A percentile compares a stretch with the other conserved stretches of the same genome.
These are phyloP conservation scores for Hansfordia pulvinata DNA, from an alignment of 2,329 filamentous ascomycete genomes.

Conservation along the genomic window DNA sequence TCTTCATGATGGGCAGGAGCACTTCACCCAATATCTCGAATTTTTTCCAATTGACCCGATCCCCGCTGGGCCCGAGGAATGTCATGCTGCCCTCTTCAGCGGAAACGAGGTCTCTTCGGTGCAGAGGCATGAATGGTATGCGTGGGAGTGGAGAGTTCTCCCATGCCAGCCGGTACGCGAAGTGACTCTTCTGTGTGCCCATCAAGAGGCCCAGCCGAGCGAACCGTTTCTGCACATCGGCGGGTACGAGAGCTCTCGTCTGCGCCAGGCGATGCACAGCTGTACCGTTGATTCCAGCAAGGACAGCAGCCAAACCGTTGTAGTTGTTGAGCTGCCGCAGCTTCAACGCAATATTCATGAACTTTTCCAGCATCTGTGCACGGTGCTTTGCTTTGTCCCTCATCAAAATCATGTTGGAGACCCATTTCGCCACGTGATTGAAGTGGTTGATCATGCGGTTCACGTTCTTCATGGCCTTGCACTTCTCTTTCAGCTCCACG, in stretches of 20 bases:
- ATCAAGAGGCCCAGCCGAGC: conserved; percentile 82
- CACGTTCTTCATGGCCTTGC: conserved; percentile 69
- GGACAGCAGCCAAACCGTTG: conserved; percentile 84
- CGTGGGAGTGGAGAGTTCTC: conserved; percentile 83
- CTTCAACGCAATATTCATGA: conserved; percentile 80
- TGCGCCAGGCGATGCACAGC: conserved; percentile 72
- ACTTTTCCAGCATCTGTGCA: conserved; percentile 83
- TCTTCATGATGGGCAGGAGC: conserved; percentile 79
- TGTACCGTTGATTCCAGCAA: conserved; percentile 83
- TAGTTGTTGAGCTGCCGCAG: conserved; percentile 92
- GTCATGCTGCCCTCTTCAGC: conserved; percentile 89
- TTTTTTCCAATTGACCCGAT: conserved; percentile 93
- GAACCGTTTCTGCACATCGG: conserved; percentile 67
- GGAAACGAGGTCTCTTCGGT: conserved; percentile 77
- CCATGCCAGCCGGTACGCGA: conserved; percentile 93
- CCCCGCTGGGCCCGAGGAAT: conserved; percentile 59
- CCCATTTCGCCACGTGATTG: conserved; percentile 74
- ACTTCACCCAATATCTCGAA: conserved; percentile 95
- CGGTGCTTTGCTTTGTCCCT: conserved; percentile 94
- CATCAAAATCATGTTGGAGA: conserved; percentile 71
- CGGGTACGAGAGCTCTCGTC: conserved; percentile 63
- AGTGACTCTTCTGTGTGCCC: conserved; percentile 84
- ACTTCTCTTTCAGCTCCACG: conserved; percentile 56
- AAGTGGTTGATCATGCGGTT: conserved; percentile 92
- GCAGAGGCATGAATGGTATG: conserved; percentile 87